These are phyloP conservation scores for Acarospora socialis DNA, from an alignment of 2,329 filamentous ascomycete genomes.

Conservation along the genomic window DNA sequence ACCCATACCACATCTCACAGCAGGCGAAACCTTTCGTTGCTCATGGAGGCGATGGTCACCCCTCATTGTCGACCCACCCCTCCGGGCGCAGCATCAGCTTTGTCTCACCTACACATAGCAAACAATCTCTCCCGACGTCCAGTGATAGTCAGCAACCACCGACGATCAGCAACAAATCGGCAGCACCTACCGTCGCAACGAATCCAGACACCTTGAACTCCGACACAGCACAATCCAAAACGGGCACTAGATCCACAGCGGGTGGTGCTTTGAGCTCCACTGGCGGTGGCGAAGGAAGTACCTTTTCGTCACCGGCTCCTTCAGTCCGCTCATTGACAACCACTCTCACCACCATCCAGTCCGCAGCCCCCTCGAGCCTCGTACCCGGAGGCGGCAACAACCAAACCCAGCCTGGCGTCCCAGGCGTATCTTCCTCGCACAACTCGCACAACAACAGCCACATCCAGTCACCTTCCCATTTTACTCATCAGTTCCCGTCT, in stretches of 20 bases:
- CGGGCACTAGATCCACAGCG: constrained; percentile 59
- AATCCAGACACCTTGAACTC: constrained; percentile 64
- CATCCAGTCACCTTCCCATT: constrained; percentile 30
- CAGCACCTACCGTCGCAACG: constrained; percentile 69
- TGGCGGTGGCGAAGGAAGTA: constrained; percentile 52
- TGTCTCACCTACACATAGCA: constrained; percentile 42
- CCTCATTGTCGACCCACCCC: constrained; percentile 39
- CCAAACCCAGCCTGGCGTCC: constrained; percentile 19
- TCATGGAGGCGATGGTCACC: constrained; percentile 28
- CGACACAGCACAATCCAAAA: constrained; percentile 61
- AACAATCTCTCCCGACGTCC: constrained; percentile 47
- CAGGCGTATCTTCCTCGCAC: constrained; percentile 19
- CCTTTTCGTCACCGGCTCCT: constrained; percentile 50
- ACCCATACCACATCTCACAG: constrained; percentile 80
- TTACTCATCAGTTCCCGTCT: constrained; percentile 46
- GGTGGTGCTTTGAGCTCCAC: constrained; percentile 50
- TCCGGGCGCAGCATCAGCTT: constrained; percentile 35
- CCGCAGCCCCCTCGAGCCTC: constrained; percentile 39
- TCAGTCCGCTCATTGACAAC: constrained; percentile 52
- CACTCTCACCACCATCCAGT: constrained; percentile 53
- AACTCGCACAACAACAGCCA: constrained; percentile 24
- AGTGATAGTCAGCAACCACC: constrained; percentile 45
- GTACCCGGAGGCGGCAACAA: constrained; percentile 18
- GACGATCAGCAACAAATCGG: constrained; percentile 53
- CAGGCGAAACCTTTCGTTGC: constrained; percentile 42